Evolutionary conservation across 2,329 filamentous ascomycete species (phyloP), one percentile per base, ranked within the genome.

Genomic region (Aspergillus quadricinctus): DNA sequence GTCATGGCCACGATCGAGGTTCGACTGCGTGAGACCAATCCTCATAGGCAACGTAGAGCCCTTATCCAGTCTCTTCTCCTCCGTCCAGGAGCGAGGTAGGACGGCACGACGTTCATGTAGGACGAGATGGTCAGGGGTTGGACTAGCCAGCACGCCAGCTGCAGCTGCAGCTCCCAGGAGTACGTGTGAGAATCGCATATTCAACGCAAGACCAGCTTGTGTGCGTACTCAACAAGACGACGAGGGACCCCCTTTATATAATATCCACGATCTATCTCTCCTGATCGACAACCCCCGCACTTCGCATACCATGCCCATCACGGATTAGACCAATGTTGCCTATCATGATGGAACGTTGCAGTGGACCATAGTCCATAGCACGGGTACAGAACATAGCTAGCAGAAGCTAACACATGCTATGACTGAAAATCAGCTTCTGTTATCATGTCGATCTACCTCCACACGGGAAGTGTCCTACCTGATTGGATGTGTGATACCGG

Each of bases 1-100:
- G 40, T 76, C 72, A 64, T 77, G 69, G 28, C 75, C 77, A 10
- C 72, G 70, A 11, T 79, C 72, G 11, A 80, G 61, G 54, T 80
- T 80, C 37, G 68, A 69, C 62, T 80, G 78, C 4, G 70, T 72
- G 52, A 79, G 59, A 19, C 75, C 77, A 61, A 80, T 78, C 17
- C 77, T 72, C 66, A 80, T 75, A 2, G 77, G 77, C 49, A 80
- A 60, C 21, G 73, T 62, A 1, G 72, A 60, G 51, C 70, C 61
- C n/a, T 68, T 59, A 29, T 73, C 65, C 49, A 77, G 55, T 23
- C 64, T 64, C 49, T 61, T 64, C 31, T 56, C 62, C 53, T 70
- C 61, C 9, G 48, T 58, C 70, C 69, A 73, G n/a, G 57, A 61
- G 21, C 41, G 53, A 23, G 69, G 67, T 25, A 69, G 56, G 10